Base-by-base conservation (phyloP, 139 green algal genomes). In the Dunaliella primolecta region DNA sequence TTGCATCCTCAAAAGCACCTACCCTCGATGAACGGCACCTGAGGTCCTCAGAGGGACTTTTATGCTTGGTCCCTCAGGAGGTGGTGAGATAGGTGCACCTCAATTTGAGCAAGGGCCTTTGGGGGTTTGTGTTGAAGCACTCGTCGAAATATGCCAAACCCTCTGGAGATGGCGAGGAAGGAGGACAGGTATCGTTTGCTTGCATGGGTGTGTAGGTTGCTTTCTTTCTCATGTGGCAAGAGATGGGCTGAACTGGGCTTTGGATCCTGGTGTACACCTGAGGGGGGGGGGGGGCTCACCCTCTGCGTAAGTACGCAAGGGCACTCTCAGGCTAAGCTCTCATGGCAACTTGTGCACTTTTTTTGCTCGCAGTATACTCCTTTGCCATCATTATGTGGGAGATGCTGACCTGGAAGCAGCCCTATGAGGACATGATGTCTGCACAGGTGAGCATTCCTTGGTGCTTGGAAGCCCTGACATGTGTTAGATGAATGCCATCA, bases 391-490 rank as follows among this genome's bases (percentile, higher is more conserved):
- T 95, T 38, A 92, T 95, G 90, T 94, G 89, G 90, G 90, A 94
- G 91, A 78, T 98, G 89, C 85, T 97, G 37, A 97, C 95, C 29
- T 98, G 94, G 95, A 89, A 95, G 84, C 90, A 96, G 86, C 95
- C 95, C 2, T 98, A 93, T 87, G 88, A 94, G 83, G 91, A 94
- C 71, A 94, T 94, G 91, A 89, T 92, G 91, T 88, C 75, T 27
- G 84, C 90, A 24, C 87, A 93, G 87, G 89, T 93, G 78, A 29
- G 34, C 21, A 36, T 31, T 27, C 11, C n/a, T n/a, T n/a, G n/a
- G n/a, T n/a, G n/a, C n/a, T n/a, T n/a, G n/a, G n/a, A n/a, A n/a
- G n/a, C n/a, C n/a, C n/a, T n/a, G n/a, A n/a, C n/a, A n/a, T n/a
- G 75, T 38, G 21, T 80, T n/a, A 38, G 75, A 25, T 38, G 31